phyloP scores from a whole-genome alignment of 2,329 filamentous ascomycete genomes.

The Diatrype stigma region DNA sequence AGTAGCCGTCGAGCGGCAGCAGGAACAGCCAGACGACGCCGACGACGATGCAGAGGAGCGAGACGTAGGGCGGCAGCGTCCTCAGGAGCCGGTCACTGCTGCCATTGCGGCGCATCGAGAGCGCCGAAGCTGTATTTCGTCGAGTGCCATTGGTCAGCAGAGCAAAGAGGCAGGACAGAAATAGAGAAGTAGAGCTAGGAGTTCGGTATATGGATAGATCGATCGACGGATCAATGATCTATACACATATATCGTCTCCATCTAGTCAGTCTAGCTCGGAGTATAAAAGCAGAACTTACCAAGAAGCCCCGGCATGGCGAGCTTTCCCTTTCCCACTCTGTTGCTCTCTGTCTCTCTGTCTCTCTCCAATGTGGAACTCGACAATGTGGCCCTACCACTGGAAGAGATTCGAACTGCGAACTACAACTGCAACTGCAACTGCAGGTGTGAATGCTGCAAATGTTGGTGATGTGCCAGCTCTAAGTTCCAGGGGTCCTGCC shows the following conservation, averaged over 20 bases:
- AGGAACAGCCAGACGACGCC: conserved; percentile 88
- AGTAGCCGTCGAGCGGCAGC: conserved; percentile 86
- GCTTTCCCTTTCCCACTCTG: not conserved
- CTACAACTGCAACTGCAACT: conserved; percentile 20
- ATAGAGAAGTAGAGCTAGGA: not conserved
- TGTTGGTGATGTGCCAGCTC: no score
- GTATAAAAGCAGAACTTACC: no score
- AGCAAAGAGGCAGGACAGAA: not conserved
- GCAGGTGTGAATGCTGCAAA: conserved; percentile 53
- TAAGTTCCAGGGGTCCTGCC: no score
- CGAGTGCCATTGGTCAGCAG: conserved; percentile 15
- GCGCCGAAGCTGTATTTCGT: conserved; percentile 48
- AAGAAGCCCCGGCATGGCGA: not conserved
- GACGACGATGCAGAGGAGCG: conserved; percentile 76
- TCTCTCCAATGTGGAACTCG: not conserved
- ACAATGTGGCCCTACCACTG: not conserved
- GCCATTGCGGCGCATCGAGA: conserved; percentile 74
- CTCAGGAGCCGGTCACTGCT: conserved; percentile 78
- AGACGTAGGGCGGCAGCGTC: conserved; percentile 78
- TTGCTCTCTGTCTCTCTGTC: not conserved
- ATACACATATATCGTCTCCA: no score
- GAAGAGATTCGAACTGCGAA: not conserved
- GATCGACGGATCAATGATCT: not conserved
- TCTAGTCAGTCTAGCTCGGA: no score
- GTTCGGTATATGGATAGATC: not conserved